Evolutionary conservation across 2,329 filamentous ascomycete genomes (phyloP), one percentile per base, ranked within the genome.

Genomic region (Phaeosphaeria sp.): DNA sequence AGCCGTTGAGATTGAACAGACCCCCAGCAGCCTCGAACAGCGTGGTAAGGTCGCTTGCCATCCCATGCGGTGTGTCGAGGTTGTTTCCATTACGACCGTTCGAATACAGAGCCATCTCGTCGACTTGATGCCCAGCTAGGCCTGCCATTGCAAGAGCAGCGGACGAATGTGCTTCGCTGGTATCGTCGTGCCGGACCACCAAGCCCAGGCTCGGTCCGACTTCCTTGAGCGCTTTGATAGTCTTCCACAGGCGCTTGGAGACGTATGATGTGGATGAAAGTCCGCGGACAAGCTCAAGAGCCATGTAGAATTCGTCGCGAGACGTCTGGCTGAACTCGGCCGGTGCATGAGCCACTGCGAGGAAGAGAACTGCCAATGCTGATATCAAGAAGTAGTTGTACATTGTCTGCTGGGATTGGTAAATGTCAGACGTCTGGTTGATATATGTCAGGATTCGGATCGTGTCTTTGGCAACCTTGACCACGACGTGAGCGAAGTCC

Each of bases 351-450:
- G 89, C 89, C 0, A 89, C 90, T 1, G 90, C 91, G 1, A 93
- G 83, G 71, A 93, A 93, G 13, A 93, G 80, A 2, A 91, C 90
- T 0, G 90, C 89, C 20, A 93, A 86, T 1, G 89, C 88, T 0
- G 89, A 91, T 1, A 89, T 87, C 20, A 93, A 81, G 68, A 93
- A 93, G 66, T 93, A 91, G 74, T 93, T 90, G 78, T 92, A 93
- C 72, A 92, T 90, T 6, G 89, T 86, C 75, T 93, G 90, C 51
- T 90, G 86, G 33, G 83, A 85, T 36, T 86, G 83, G 74, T 93
- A 93, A 2, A 93, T 83, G 57, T 90, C 87, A 0, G 87, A 88
- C 1, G 87, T 90, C 70, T 85, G 87, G 76, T 93, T 91, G 55
- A 92, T 82, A 55, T 89, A 85, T 5, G 86, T 86, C 9, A 93